These are phyloP conservation scores for Camellia oleifera DNA, from an alignment of 179 eudicot genomes.

Conservation along the genomic window DNA sequence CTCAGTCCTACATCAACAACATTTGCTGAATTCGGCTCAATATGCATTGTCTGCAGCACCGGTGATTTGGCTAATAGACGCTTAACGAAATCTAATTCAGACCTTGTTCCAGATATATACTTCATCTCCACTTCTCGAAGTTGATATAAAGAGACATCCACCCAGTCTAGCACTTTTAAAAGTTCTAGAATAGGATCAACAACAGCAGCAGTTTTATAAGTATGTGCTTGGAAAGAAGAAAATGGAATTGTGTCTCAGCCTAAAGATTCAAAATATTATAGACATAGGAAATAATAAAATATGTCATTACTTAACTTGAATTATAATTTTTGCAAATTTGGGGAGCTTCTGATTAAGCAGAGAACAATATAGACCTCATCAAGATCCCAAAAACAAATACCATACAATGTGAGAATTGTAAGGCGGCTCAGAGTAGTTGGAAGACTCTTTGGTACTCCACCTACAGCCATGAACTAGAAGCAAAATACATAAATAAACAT, in stretches of 20 bases:
- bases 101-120: not conserved
- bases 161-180: not conserved
- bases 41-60: not conserved
- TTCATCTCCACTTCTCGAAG: not conserved
- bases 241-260: not conserved
- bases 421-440: not conserved
- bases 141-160: not conserved
- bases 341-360: constrained; percentile 15
- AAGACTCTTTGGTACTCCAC: not conserved
- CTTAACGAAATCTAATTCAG: constrained; percentile 4
- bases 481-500: not conserved
- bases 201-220: too few species aligned
- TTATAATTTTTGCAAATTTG: not conserved
- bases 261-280: not conserved
- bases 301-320: not conserved
- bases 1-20: not conserved
- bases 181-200: not conserved
- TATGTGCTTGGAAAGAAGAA: not conserved
- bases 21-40: not conserved
- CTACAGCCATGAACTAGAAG: not conserved
- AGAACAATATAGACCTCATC: not conserved
- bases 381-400: not conserved
- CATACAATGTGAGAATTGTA: not conserved
- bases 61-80: constrained; percentile 3
- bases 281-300: not conserved